Evolutionary conservation across 169 alveolate species (phyloP).

Genomic region (Cryptosporidium ryanae): DNA sequence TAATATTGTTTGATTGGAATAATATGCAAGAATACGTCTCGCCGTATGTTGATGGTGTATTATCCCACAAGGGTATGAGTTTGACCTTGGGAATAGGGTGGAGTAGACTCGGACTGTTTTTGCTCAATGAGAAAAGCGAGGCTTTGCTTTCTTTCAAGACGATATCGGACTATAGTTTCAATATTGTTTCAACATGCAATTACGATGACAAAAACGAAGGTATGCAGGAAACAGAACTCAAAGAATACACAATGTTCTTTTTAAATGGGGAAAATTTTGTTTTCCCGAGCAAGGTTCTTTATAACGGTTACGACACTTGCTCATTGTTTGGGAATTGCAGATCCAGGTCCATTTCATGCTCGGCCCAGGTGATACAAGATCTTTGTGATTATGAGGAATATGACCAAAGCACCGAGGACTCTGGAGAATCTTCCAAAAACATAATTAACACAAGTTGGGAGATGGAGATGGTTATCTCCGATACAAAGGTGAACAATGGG

Average conservation of each 20-base stretch:
- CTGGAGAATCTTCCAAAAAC: background rate
- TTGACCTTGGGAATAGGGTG: constrained; percentile 36
- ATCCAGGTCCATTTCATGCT: constrained; percentile 9
- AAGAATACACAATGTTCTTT: background rate
- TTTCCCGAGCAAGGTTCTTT: constrained; percentile 25
- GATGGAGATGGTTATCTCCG: constrained; percentile 4
- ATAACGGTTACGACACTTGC: constrained; percentile 41
- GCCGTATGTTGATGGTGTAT: constrained; percentile 6
- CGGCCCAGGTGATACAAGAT: constrained; percentile 14
- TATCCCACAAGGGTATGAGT: constrained; percentile 4
- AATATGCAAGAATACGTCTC: constrained; percentile 14
- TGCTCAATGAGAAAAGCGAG: constrained; percentile 11
- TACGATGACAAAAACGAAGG: background rate
- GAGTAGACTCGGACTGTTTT: constrained; percentile 45
- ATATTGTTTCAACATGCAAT: constrained; percentile 1
- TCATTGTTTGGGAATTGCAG: constrained; percentile 25
- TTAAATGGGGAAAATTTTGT: background rate
- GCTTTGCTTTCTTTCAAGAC: constrained; percentile 16
- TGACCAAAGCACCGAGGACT: background rate
- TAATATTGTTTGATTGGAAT: constrained; percentile 6
- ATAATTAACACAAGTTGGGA: constrained; percentile 2
- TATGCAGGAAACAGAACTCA: too few species aligned
- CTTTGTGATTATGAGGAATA: constrained; percentile 10
- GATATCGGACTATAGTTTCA: constrained; percentile 22
- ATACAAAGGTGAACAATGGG: constrained; percentile 29